These are phyloP conservation scores for Corrigiola litoralis DNA, from an alignment of 179 eudicot genomes.

Conservation along the genomic window DNA sequence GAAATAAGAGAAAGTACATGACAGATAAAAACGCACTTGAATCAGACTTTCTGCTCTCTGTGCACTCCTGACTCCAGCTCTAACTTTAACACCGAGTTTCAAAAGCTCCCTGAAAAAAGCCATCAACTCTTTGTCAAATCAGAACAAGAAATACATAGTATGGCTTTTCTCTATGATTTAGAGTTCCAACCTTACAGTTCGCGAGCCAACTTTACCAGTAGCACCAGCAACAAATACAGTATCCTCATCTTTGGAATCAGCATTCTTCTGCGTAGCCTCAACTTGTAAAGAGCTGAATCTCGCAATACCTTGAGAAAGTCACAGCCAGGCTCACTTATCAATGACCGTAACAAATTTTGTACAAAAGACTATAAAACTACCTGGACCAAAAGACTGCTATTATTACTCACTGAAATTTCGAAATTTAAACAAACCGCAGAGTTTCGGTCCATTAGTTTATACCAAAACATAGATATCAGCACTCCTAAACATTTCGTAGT, in stretches of 20 bases:
- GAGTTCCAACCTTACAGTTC: conserved; percentile 67
- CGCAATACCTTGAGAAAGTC: conserved; percentile 32
- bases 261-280: conserved; percentile 31
- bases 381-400: too few relatives aligned
- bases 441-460: background rate
- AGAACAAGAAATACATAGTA: background rate
- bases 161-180: background rate
- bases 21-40: conserved; percentile 42
- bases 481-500: too few relatives aligned
- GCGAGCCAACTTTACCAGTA: conserved; percentile 89
- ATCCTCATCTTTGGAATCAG: conserved; percentile 40
- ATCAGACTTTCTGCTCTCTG: conserved; percentile 73
- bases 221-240: conserved; percentile 89
- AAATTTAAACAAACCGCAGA: background rate
- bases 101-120: conserved; percentile 71
- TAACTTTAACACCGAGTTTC: conserved; percentile 72
- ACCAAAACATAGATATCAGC: too few relatives aligned
- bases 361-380: background rate
- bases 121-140: conserved; percentile 1
- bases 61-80: conserved; percentile 82
- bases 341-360: background rate
- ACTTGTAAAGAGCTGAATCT: conserved; percentile 34
- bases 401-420: too few relatives aligned
- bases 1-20: background rate
- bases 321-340: conserved; percentile 1